phyloP scores from a whole-genome alignment of 2,329 filamentous ascomycete species.

The Orbilia javanica region DNA sequence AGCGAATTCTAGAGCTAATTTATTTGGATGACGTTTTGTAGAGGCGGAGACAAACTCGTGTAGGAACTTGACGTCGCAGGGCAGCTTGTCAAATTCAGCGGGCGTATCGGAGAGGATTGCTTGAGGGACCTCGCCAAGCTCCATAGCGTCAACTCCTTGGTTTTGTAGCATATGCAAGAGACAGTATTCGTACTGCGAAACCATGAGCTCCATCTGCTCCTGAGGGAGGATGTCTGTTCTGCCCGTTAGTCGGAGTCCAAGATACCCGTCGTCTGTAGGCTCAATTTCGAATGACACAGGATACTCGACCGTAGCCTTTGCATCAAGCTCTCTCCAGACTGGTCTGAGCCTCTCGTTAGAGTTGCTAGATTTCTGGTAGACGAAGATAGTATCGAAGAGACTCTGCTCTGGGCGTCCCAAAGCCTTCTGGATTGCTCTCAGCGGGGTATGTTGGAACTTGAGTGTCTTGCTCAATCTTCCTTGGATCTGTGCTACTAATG shows the following conservation, averaged over 20 bases:
- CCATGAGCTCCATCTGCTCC: constrained; percentile 76
- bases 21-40: constrained; percentile 71
- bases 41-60: constrained; percentile 82
- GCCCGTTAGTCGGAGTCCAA: constrained; percentile 77
- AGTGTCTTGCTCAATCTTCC: constrained; percentile 74
- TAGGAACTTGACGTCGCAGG: constrained; percentile 73
- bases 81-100: constrained; percentile 71
- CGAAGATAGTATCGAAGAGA: constrained; percentile 86
- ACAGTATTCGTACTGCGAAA: constrained; percentile 78
- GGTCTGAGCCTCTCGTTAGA: constrained; percentile 57
- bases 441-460: constrained; percentile 78
- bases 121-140: constrained; percentile 63
- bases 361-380: constrained; percentile 76
- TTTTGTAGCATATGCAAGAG: constrained; percentile 73
- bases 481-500: constrained; percentile 75
- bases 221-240: constrained; percentile 74
- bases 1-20: constrained; percentile 81
- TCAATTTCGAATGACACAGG: constrained; percentile 84
- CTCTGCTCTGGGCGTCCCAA: constrained; percentile 74
- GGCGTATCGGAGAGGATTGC: constrained; percentile 76
- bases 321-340: constrained; percentile 74
- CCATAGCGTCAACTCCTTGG: constrained; percentile 66
- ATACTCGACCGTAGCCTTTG: constrained; percentile 77
- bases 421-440: constrained; percentile 79
- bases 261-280: constrained; percentile 67